phyloP scores from a whole-genome alignment of 371 early-diverging fungal genomes.

The Mortierella sp. region DNA sequence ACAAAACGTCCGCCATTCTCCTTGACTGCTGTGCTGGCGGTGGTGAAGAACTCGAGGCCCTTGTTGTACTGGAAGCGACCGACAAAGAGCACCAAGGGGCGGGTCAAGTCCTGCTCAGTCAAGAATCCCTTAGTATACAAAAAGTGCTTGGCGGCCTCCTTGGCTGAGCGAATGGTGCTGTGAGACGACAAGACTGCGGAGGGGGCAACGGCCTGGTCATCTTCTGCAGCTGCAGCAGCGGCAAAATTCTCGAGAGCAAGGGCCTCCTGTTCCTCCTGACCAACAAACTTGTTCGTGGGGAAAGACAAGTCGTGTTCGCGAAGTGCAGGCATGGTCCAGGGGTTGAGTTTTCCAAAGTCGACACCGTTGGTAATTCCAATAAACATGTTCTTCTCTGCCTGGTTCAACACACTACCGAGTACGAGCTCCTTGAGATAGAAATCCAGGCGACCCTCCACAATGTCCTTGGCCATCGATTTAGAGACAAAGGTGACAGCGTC shows the following conservation, averaged over 20 bases:
- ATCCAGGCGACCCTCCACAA: constrained; percentile 71
- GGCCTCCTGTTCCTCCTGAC: constrained; percentile 30
- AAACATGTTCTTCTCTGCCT: constrained; percentile 65
- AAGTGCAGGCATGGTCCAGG: constrained; percentile 65
- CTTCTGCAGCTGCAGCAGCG: neutral
- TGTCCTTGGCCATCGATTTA: constrained; percentile 69
- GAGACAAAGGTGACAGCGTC: constrained; percentile 75
- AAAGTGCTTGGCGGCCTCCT: constrained; percentile 69
- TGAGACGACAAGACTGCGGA: constrained; percentile 45
- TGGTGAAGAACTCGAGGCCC: constrained; percentile 67
- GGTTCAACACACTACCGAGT: constrained; percentile 67
- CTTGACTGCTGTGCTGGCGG: constrained; percentile 60
- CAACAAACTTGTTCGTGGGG: constrained; percentile 57
- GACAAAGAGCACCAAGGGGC: constrained; percentile 70
- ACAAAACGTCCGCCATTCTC: constrained; percentile 65
- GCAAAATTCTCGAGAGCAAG: neutral
- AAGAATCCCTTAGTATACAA: constrained; percentile 65
- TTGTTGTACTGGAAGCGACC: constrained; percentile 78
- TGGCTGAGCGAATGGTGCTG: constrained; percentile 60
- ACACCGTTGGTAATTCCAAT: constrained; percentile 78
- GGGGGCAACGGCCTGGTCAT: constrained; percentile 7
- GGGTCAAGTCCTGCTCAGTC: constrained; percentile 60
- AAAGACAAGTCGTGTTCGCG: constrained; percentile 58
- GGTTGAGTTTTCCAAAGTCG: constrained; percentile 67
- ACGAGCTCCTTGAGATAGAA: constrained; percentile 75